Conservation (phyloP, 352 stramenopile species). For the Globisporangium takayamanum region DNA sequence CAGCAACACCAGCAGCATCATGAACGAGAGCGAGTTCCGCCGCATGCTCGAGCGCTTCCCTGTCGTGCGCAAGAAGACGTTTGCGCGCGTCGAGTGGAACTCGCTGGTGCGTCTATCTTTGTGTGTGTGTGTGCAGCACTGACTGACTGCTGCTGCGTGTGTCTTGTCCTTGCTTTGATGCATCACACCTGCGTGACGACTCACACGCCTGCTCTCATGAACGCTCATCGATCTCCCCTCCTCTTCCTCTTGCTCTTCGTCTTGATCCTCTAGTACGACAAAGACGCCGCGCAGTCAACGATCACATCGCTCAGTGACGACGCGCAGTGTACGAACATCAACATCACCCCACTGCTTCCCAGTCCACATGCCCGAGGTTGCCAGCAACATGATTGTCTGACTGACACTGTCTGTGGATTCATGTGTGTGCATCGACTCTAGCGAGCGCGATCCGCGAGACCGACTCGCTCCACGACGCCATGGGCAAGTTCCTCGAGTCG, state of each 20-base stretch:
- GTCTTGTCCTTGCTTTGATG: neutral
- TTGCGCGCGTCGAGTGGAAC: slow-evolving; percentile 77
- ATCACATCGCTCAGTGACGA: slow-evolving; percentile 5
- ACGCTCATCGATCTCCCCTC: too few relatives aligned
- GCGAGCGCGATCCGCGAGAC: slow-evolving; percentile 25
- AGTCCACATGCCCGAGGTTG: too few relatives aligned
- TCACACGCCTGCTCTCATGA: neutral
- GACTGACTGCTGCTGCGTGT: neutral
- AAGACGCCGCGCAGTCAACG: slow-evolving; percentile 9
- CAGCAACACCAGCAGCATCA: slow-evolving; percentile 8
- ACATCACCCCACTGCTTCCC: neutral
- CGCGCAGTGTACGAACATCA: slow-evolving; percentile 6
- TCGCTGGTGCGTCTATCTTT: slow-evolving; percentile 33
- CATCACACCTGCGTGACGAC: neutral
- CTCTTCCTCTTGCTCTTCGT: neutral
- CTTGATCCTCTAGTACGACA: slow-evolving; percentile 13
- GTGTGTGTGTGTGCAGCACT: too few relatives aligned
- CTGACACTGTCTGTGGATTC: neutral
- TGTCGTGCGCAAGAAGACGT: slow-evolving; percentile 72
- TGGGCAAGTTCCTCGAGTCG: slow-evolving; percentile 56
- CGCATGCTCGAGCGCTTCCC: slow-evolving; percentile 65
- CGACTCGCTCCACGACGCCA: slow-evolving; percentile 37
- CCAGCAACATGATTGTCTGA: neutral
- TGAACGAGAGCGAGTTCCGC: slow-evolving; percentile 72
- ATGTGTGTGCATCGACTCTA: neutral